phyloP scores from a whole-genome alignment of 2,329 filamentous ascomycete species.

The Didymella pomorum region DNA sequence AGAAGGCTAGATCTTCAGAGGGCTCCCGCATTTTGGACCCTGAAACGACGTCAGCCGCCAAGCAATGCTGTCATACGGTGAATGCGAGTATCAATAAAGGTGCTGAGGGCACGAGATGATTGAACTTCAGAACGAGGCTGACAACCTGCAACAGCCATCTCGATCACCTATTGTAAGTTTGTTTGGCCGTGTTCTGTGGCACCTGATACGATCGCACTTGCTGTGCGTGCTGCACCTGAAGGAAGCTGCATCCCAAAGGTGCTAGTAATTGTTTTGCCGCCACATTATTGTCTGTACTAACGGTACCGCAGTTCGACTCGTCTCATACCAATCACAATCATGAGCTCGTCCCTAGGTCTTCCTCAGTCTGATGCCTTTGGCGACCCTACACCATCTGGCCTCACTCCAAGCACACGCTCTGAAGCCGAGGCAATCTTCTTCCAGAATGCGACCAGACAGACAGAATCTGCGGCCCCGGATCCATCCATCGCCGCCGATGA shows the following conservation, averaged over 20 bases:
- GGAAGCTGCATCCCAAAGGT: neutral
- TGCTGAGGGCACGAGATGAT: conserved; percentile 11
- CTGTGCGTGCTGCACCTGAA: neutral
- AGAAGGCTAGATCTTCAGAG: conserved; percentile 17
- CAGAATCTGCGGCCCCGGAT: conserved; percentile 48
- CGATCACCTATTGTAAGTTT: conserved; percentile 1
- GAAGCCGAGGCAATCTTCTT: conserved; percentile 48
- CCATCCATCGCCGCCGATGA: conserved; percentile 30
- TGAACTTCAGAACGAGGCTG: conserved; percentile 5
- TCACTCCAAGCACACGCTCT: conserved; percentile 47
- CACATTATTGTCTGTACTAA: neutral
- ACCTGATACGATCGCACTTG: neutral
- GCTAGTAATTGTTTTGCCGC: neutral
- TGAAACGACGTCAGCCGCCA: conserved; percentile 39
- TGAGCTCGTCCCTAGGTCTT: conserved; percentile 28
- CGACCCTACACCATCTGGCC: conserved; percentile 42
- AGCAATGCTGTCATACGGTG: conserved; percentile 36
- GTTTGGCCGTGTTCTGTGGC: neutral
- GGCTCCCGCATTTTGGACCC: conserved; percentile 24
- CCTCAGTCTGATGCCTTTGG: conserved; percentile 35
- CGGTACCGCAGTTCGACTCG: neutral
- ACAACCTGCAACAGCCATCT: neutral
- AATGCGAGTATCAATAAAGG: conserved; percentile 21
- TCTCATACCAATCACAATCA: conserved; percentile 20
- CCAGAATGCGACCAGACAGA: conserved; percentile 42